These are phyloP conservation scores for Sporobolomyces roseus DNA, from an alignment of 768 basidiomycete species.

Conservation along the genomic window DNA sequence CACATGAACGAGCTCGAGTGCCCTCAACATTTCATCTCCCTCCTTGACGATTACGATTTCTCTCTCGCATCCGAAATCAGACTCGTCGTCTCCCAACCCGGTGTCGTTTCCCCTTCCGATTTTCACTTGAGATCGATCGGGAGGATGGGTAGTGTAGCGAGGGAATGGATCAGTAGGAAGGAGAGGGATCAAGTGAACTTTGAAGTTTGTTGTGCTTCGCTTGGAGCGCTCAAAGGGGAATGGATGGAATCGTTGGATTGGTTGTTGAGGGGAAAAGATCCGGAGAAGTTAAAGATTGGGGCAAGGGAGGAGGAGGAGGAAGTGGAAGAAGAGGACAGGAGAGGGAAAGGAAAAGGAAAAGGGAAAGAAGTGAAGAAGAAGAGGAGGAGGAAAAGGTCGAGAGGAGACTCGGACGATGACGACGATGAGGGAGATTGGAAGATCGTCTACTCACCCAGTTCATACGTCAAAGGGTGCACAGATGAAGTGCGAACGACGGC, in stretches of 20 bases:
- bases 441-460: conserved; percentile 29
- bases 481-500: conserved; percentile 7
- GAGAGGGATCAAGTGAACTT: not conserved
- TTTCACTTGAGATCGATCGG: conserved; percentile 22
- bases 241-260: not conserved
- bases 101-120: conserved; percentile 2
- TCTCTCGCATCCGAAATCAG: not conserved
- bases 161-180: not conserved
- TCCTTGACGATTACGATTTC: conserved; percentile 29
- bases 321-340: not conserved
- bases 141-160: not conserved
- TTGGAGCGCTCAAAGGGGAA: not conserved
- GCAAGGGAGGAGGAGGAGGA: not conserved
- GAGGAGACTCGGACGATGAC: not conserved
- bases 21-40: conserved; percentile 16
- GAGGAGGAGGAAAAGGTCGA: not conserved
- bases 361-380: not conserved
- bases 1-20: conserved; percentile 22
- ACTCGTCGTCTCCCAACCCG: conserved; percentile 6
- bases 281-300: not conserved
- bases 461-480: conserved; percentile 2
- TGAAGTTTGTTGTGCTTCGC: not conserved
- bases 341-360: not conserved
- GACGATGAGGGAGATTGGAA: conserved; percentile 2
- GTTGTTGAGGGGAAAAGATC: conserved; percentile 7